phyloP scores from a whole-genome alignment of 345 rosid species.

The Gossypium bickii region DNA sequence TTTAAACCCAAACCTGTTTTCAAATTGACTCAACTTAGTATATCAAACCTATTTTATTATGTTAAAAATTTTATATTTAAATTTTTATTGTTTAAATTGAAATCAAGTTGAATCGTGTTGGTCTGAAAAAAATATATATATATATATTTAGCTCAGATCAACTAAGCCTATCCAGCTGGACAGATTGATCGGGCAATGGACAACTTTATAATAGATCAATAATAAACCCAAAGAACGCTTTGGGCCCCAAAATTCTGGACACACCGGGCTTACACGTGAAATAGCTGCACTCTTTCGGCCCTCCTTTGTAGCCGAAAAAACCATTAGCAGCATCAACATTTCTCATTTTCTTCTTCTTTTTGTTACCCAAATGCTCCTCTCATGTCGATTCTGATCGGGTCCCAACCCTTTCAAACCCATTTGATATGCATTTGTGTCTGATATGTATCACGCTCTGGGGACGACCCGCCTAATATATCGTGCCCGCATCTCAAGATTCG shows the following conservation, averaged over 20 bases:
- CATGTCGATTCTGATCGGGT: not conserved
- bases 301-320: not conserved
- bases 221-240: not conserved
- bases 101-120: too few species aligned
- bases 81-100: too few species aligned
- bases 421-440: constrained; percentile 48
- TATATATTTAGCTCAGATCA: too few species aligned
- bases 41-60: too few species aligned
- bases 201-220: not conserved
- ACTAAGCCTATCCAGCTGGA: too few species aligned
- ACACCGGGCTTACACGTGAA: not conserved
- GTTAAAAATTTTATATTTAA: too few species aligned
- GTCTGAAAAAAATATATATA: too few species aligned
- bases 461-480: constrained; percentile 84
- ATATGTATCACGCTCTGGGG: constrained; percentile 84
- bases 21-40: too few species aligned
- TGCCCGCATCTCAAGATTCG: constrained; percentile 52
- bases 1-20: too few species aligned
- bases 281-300: not conserved
- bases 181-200: too few species aligned
- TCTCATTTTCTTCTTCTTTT: not conserved
- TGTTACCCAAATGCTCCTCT: not conserved
- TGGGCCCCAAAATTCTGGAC: not conserved
- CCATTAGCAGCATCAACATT: not conserved
- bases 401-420: not conserved